Evolutionary conservation across 2,329 filamentous ascomycete genomes (phyloP).

Genomic region (Phyllosticta citriasiana): DNA sequence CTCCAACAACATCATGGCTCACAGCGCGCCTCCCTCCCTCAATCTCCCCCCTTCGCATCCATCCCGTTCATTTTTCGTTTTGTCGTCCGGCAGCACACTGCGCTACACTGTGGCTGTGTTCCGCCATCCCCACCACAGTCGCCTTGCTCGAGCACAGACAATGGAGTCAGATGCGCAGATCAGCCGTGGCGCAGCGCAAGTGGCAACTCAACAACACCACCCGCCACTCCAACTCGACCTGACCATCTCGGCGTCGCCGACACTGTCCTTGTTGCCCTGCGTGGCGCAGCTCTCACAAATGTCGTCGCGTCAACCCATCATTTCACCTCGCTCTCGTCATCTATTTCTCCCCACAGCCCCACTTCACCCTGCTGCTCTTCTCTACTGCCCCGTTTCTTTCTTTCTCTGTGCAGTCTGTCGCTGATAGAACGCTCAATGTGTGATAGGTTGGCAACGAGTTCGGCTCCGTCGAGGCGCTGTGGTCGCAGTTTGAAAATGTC

Average conservation of each 20-base stretch:
- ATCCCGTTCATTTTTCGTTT: not conserved
- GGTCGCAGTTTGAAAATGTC: slow-evolving; percentile 94
- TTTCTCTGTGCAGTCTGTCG: too few relatives aligned
- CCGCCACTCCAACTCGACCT: not conserved
- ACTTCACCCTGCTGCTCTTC: not conserved
- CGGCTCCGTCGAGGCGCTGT: slow-evolving; percentile 89
- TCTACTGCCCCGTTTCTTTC: not conserved
- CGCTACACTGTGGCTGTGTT: not conserved
- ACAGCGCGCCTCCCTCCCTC: not conserved
- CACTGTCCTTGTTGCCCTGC: too few relatives aligned
- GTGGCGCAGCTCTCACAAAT: too few relatives aligned
- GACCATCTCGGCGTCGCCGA: not conserved
- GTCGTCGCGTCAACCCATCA: too few relatives aligned
- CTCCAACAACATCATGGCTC: too few relatives aligned
- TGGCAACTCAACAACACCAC: not conserved
- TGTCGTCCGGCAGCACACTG: not conserved
- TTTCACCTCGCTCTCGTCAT: too few relatives aligned
- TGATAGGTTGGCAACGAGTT: slow-evolving; percentile 85
- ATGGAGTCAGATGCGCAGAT: not conserved
- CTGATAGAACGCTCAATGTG: not conserved
- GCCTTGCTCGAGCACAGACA: not conserved
- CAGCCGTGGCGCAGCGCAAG: not conserved
- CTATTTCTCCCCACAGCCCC: too few relatives aligned
- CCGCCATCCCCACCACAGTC: not conserved
- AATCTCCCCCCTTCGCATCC: not conserved